Evolutionary conservation across 2,329 filamentous ascomycete species (phyloP).

Genomic region (Drechslerella dactyloides): DNA sequence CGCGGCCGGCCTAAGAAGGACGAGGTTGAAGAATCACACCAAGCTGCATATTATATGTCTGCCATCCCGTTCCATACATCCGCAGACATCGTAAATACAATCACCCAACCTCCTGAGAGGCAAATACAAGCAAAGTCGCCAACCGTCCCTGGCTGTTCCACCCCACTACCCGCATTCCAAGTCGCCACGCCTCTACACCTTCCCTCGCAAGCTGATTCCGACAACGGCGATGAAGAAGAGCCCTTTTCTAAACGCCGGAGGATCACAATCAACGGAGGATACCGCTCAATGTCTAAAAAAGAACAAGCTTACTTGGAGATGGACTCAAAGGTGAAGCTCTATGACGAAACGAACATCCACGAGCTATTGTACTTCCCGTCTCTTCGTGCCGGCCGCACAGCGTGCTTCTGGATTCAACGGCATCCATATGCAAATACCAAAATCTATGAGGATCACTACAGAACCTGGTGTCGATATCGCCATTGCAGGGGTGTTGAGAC

Average conservation of each 20-base stretch:
- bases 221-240: background rate
- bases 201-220: background rate
- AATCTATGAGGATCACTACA: conserved; percentile 36
- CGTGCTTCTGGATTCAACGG: conserved; percentile 43
- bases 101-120: background rate
- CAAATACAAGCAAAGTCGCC: background rate
- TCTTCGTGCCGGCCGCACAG: conserved; percentile 17
- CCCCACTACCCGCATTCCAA: background rate
- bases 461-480: conserved; percentile 47
- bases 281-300: conserved; percentile 43
- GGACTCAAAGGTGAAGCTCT: conserved; percentile 42
- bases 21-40: conserved; percentile 41
- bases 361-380: conserved; percentile 30
- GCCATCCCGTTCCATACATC: background rate
- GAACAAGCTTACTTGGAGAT: conserved; percentile 48
- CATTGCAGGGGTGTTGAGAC: conserved; percentile 47
- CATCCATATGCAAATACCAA: conserved; percentile 45
- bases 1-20: conserved; percentile 44
- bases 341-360: conserved; percentile 37
- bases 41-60: background rate
- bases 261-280: background rate
- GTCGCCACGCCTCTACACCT: background rate
- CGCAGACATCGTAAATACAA: background rate
- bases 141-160: background rate
- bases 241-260: conserved; percentile 17